A percentile compares a stretch with the other conserved stretches of the same genome.
Evolutionary conservation across 371 early-diverging fungal genomes (phyloP).

Genomic region (Syncephalis plumigaleata): DNA sequence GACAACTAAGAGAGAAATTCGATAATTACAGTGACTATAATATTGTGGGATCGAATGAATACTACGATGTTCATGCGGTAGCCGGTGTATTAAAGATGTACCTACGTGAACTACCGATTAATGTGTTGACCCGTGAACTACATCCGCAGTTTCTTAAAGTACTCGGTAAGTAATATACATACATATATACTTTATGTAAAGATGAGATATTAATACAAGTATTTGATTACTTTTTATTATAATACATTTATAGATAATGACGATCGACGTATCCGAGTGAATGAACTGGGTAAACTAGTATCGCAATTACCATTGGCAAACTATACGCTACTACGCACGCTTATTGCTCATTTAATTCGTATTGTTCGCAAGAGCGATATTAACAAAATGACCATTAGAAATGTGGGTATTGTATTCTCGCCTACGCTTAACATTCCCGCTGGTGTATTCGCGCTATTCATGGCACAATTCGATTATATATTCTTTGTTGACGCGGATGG

Average conservation of each 20-base stretch:
- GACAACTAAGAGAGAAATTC: constrained; percentile 56
- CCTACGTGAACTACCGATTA: constrained; percentile 73
- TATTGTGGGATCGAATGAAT: constrained; percentile 22
- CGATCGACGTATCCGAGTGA: constrained; percentile 48
- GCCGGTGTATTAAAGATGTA: constrained; percentile 85
- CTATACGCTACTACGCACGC: constrained; percentile 69
- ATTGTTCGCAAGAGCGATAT: constrained; percentile 60
- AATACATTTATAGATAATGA: background rate
- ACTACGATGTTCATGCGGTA: constrained; percentile 78
- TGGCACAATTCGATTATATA: constrained; percentile 75
- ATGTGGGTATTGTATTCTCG: constrained; percentile 88
- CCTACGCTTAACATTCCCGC: constrained; percentile 87
- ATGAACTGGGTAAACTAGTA: constrained; percentile 60
- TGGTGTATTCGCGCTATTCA: constrained; percentile 67
- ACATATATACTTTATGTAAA: too few species aligned
- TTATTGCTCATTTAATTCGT: constrained; percentile 76
- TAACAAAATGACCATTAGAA: constrained; percentile 89
- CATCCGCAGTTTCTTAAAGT: constrained; percentile 60
- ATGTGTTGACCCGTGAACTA: constrained; percentile 62
- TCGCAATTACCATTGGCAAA: constrained; percentile 65
- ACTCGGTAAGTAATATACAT: constrained; percentile 36
- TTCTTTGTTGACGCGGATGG: constrained; percentile 24
- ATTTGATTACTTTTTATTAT: background rate
- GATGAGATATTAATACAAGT: background rate
- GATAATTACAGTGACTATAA: constrained; percentile 35